Evolutionary conservation across 257 asterid genomes (phyloP).

Genomic region (Mentha longifolia): DNA sequence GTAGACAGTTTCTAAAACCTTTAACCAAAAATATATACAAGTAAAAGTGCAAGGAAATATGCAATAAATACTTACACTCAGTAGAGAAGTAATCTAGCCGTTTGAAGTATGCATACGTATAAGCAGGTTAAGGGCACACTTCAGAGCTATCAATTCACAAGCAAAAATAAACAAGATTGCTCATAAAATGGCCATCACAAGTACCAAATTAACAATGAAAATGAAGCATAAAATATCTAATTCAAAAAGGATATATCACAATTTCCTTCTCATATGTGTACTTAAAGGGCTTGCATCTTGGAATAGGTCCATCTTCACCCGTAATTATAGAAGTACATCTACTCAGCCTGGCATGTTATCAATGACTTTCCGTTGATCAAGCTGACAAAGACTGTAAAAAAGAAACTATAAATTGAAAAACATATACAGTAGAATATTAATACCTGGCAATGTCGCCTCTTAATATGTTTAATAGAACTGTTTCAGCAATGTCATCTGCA

Average conservation of each 20-base stretch:
- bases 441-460: constrained; percentile 99
- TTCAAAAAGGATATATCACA: constrained; percentile 85
- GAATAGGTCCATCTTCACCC: constrained; percentile 99
- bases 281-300: constrained; percentile 99
- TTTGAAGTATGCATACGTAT: constrained; percentile 96
- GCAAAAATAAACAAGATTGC: constrained; percentile 3
- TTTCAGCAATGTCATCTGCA: constrained; percentile 98
- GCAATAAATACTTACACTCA: constrained; percentile 69
- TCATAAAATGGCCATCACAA: constrained; percentile 24
- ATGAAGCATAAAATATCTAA: constrained; percentile 24
- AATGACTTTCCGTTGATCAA: constrained; percentile 22
- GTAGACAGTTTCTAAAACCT: neutral
- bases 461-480: constrained; percentile 89
- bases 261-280: constrained; percentile 99
- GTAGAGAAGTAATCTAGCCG: constrained; percentile 97
- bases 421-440: constrained; percentile 22
- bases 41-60: constrained; percentile 18
- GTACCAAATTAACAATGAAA: neutral
- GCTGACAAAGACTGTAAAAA: constrained; percentile 6
- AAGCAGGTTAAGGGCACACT: constrained; percentile 60
- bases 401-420: neutral
- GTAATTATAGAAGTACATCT: constrained; percentile 92
- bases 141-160: constrained; percentile 22
- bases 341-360: constrained; percentile 65
- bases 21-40: constrained; percentile 13